Evolutionary conservation across 805 yeast genomes (phyloP), one percentile per base, ranked within the genome.

Genomic region (Candida silvicultrix): DNA sequence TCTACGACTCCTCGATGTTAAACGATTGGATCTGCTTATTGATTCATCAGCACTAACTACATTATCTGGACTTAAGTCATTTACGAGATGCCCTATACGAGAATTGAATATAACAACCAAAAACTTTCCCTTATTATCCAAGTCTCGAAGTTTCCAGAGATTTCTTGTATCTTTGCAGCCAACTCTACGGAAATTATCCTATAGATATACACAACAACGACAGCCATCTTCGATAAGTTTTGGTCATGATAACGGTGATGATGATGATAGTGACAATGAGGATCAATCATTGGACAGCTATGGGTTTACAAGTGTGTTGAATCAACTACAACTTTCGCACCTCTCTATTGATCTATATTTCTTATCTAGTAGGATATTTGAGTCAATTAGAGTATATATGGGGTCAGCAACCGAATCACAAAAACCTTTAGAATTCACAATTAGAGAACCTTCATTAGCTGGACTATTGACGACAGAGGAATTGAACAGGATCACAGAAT

Each of bases 401-500:
- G 25, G 19, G 6, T 4, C 12, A 4, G 35, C 31, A 25, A 25
- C 20, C 19, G 16, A 16, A 34, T 25, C 10, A 15, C 28, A 21
- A 16, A 38, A 14, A n/a, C 42, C 45, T 6, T 21, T 47, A 15
- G 18, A 23, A 2, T 11, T 54, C 4, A 46, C 51, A 19, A 29
- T 56, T 0, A 43, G 51, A 8, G 58, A 55, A 20, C 49, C 50
- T 2, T 43, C 54, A 12, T 40, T 55, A 9, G 49, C 50, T 4
- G 51, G 52, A 2, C 44, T 48, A 6, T 46, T 53, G 25, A 45
- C 55, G 1, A 42, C 21, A 3, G 35, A 41, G 2, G 41, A 32
- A 28, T 46, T 40, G 23, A 39, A 10, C 4, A 35, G 22, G 14
- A 14, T 28, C 19, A 34, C 31, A 8, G 15, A 23, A 11, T 41